Evolutionary conservation across 805 yeast genomes (phyloP).

Genomic region (Lipomyces japonicus): DNA sequence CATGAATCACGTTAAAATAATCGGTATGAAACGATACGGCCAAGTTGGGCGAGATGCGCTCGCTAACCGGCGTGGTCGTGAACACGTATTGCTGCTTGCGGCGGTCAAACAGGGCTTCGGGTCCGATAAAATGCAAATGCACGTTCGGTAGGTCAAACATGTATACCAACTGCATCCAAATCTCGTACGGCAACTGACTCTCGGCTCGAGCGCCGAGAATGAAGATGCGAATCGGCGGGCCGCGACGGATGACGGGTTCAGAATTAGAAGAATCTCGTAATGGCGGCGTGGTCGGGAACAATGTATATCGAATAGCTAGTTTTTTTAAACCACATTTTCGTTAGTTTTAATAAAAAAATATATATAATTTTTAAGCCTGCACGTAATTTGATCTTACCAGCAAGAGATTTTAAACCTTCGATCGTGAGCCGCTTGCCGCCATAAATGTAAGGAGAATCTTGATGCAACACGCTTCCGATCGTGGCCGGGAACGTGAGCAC

Average conservation of each 20-base stretch:
- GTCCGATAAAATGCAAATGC: conserved; percentile 90
- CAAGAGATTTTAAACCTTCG: conserved; percentile 89
- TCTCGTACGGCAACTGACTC: conserved; percentile 87
- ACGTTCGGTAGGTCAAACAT: conserved; percentile 77
- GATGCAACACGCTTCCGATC: conserved; percentile 76
- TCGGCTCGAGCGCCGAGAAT: conserved; percentile 90
- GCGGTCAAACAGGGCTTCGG: conserved; percentile 79
- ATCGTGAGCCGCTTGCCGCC: conserved; percentile 54
- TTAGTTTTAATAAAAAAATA: background rate
- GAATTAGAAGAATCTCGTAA: background rate
- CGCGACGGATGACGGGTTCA: conserved; percentile 51
- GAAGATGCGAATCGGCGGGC: conserved; percentile 85
- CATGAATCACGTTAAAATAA: conserved; percentile 86
- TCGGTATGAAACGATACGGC: conserved; percentile 80
- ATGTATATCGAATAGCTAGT: conserved; percentile 80
- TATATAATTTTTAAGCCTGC: background rate
- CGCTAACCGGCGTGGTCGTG: conserved; percentile 52
- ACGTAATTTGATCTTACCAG: conserved; percentile 43
- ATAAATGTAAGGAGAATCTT: conserved; percentile 82
- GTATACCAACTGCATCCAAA: conserved; percentile 89
- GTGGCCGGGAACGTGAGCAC: conserved; percentile 91
- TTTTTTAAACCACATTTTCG: too few relatives aligned
- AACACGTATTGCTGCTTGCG: conserved; percentile 56
- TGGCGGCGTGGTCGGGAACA: conserved; percentile 60
- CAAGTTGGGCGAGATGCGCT: conserved; percentile 54